phyloP scores from a whole-genome alignment of 345 rosid genomes.

The Barbarea vulgaris region DNA sequence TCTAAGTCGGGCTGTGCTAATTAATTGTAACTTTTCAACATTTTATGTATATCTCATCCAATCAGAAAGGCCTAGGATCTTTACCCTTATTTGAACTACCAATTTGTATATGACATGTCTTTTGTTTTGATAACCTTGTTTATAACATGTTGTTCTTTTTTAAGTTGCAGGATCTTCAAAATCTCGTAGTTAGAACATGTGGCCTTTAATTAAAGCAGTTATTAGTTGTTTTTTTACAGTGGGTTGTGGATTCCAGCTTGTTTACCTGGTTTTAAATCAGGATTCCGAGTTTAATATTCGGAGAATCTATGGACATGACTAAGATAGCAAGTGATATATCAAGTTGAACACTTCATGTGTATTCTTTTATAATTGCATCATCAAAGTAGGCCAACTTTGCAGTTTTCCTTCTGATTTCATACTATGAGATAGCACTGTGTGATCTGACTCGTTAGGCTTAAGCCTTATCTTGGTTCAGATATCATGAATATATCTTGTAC shows the following conservation, averaged over 20 bases:
- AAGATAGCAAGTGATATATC: not conserved
- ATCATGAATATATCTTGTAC: not conserved
- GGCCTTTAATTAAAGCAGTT: slow-evolving; percentile 4
- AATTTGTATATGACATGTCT: slow-evolving; percentile 20
- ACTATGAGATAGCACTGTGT: not conserved
- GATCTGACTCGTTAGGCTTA: slow-evolving; percentile 3
- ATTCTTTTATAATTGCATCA: not conserved
- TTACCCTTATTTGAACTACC: slow-evolving; percentile 9
- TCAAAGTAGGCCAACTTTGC: not conserved
- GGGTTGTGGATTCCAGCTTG: not conserved
- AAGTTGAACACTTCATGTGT: slow-evolving; percentile 12
- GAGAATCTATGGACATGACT: slow-evolving; percentile 14
- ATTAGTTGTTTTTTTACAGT: not conserved
- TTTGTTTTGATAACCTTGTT: slow-evolving; percentile 36
- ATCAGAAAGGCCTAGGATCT: slow-evolving; percentile 30
- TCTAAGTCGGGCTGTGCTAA: not conserved
- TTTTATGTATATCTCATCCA: slow-evolving; percentile 23
- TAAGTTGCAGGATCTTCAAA: slow-evolving; percentile 15
- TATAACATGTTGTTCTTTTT: slow-evolving; percentile 30
- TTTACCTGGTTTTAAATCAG: not conserved
- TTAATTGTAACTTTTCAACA: slow-evolving; percentile 1
- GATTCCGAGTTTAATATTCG: slow-evolving; percentile 10
- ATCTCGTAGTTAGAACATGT: slow-evolving; percentile 17
- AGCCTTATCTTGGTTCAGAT: not conserved
- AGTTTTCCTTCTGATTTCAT: not conserved